Percentiles rank a stretch among this genome's conserved stretches.
Conservation (phyloP, 352 stramenopile species). For the Phytophthora capsici region DNA sequence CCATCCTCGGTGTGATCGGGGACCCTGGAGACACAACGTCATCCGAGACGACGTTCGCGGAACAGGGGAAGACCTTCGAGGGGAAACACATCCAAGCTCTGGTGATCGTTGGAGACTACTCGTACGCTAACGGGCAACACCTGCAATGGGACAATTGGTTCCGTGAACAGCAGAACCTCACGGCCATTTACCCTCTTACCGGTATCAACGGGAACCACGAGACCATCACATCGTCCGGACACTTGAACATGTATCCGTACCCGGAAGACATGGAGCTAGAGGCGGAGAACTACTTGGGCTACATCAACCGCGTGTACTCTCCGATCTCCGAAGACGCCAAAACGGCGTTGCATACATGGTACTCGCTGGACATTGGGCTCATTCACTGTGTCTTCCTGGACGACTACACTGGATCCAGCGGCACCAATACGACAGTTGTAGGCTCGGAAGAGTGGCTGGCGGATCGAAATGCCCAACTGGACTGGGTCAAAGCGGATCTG, state of each 20-base stretch:
- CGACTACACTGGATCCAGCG: slow-evolving; percentile 62
- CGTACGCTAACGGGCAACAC: slow-evolving; percentile 74
- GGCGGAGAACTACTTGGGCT: slow-evolving; percentile 49
- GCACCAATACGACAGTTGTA: slow-evolving; percentile 37
- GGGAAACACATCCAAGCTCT: slow-evolving; percentile 50
- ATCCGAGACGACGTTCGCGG: slow-evolving; percentile 40
- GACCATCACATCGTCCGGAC: slow-evolving; percentile 46
- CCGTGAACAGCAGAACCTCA: slow-evolving; percentile 54
- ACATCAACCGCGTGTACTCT: slow-evolving; percentile 57
- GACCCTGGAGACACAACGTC: slow-evolving; percentile 49
- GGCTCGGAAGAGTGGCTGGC: slow-evolving; percentile 50
- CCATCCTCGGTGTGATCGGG: slow-evolving; percentile 48
- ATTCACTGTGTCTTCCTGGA: slow-evolving; percentile 66
- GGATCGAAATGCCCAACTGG: slow-evolving; percentile 41
- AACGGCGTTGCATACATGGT: slow-evolving; percentile 47
- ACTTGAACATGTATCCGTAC: slow-evolving; percentile 54
- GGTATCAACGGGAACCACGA: slow-evolving; percentile 79
- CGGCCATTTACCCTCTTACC: slow-evolving; percentile 49
- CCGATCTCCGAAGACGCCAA: slow-evolving; percentile 55
- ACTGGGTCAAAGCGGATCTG: slow-evolving; percentile 77
- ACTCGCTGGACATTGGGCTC: slow-evolving; percentile 59
- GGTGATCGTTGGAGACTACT: slow-evolving; percentile 64
- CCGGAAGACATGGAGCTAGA: slow-evolving; percentile 39
- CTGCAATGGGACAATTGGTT: slow-evolving; percentile 79
- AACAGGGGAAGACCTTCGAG: slow-evolving; percentile 45